These are phyloP conservation scores for Trichoderma citrinoviride DNA, from an alignment of 2,329 filamentous ascomycete genomes.

Conservation along the genomic window DNA sequence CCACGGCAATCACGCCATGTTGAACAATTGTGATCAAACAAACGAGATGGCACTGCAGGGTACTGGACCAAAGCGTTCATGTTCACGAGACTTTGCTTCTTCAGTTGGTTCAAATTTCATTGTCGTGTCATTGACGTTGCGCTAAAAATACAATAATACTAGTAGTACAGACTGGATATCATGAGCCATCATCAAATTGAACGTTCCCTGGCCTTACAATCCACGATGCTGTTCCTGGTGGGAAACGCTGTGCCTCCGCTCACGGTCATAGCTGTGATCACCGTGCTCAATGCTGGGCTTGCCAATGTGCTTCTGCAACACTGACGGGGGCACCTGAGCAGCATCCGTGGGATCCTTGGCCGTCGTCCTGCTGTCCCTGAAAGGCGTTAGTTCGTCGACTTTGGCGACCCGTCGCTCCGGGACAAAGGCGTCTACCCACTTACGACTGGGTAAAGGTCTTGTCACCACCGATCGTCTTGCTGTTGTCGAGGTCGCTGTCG, in stretches of 20 bases:
- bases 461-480: slow-evolving; percentile 53
- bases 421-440: slow-evolving; percentile 26
- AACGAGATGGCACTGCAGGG: neutral
- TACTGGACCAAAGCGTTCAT: neutral
- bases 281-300: slow-evolving; percentile 46
- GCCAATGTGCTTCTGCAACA: slow-evolving; percentile 48
- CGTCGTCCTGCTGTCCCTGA: slow-evolving; percentile 1
- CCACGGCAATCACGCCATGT: neutral
- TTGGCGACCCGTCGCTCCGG: neutral
- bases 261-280: slow-evolving; percentile 43
- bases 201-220: slow-evolving; percentile 35
- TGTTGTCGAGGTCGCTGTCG: slow-evolving; percentile 54
- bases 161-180: slow-evolving; percentile 1
- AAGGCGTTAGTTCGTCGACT: neutral
- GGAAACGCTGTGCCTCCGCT: slow-evolving; percentile 47
- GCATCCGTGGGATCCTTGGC: slow-evolving; percentile 53
- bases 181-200: neutral
- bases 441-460: slow-evolving; percentile 45
- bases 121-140: slow-evolving; percentile 11
- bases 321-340: slow-evolving; percentile 56
- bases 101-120: neutral
- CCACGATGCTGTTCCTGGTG: slow-evolving; percentile 50
- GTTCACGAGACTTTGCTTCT: neutral
- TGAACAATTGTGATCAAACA: neutral
- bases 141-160: slow-evolving; percentile 15